Conservation (phyloP, 2,329 filamentous ascomycete species). For the Colletotrichum tanaceti region DNA sequence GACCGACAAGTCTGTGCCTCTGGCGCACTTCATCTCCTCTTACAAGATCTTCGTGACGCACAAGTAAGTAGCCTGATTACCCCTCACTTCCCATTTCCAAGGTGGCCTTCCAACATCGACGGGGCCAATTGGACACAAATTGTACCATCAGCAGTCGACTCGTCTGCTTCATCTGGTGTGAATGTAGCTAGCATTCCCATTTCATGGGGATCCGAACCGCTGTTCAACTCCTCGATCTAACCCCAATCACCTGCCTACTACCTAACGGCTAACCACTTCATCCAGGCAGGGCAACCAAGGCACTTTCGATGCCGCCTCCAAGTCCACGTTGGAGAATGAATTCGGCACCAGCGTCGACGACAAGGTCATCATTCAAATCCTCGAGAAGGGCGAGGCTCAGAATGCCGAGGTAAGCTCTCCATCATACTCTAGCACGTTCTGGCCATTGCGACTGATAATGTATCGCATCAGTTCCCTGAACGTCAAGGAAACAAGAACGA, state of each 20-base stretch:
- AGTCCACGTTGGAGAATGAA: slow-evolving; percentile 81
- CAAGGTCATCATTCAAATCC: slow-evolving; percentile 82
- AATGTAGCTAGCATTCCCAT: background rate
- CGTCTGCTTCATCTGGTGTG: no score
- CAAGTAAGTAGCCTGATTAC: slow-evolving; percentile 71
- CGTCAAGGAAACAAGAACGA: slow-evolving; percentile 67
- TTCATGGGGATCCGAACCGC: background rate
- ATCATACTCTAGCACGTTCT: background rate
- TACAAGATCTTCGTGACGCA: slow-evolving; percentile 93
- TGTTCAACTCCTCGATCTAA: background rate
- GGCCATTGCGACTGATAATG: background rate
- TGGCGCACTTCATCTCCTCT: slow-evolving; percentile 85
- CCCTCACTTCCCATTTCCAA: background rate
- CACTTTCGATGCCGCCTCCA: slow-evolving; percentile 79
- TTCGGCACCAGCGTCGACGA: slow-evolving; percentile 87
- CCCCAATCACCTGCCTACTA: background rate
- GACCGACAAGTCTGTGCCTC: slow-evolving; percentile 79
- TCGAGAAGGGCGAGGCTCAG: slow-evolving; percentile 80
- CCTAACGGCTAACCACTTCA: slow-evolving; percentile 5
- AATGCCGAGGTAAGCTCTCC: slow-evolving; percentile 61
- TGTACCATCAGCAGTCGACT: background rate
- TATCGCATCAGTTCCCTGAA: slow-evolving; percentile 58
- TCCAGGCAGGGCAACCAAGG: slow-evolving; percentile 87
- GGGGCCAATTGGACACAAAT: background rate
- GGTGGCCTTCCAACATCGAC: background rate